phyloP scores from a whole-genome alignment of 2,329 filamentous ascomycete genomes.

The Corynespora cassiicola region DNA sequence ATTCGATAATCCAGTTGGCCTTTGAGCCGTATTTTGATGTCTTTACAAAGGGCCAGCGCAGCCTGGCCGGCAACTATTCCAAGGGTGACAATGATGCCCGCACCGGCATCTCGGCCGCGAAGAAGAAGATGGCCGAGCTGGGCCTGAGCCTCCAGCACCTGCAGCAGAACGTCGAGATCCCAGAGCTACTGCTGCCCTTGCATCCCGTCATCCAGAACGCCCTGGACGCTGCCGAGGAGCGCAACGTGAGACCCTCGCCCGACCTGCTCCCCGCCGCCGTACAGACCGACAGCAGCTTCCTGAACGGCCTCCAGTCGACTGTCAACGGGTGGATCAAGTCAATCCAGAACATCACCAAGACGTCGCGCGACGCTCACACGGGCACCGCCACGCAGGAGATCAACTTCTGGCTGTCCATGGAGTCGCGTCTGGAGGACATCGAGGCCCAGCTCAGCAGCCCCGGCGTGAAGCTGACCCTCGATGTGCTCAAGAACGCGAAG shows the following conservation, averaged over 20 bases:
- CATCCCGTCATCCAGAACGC: slow-evolving; percentile 88
- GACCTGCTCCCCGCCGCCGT: slow-evolving; percentile 78
- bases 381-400: slow-evolving; percentile 94
- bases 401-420: slow-evolving; percentile 99
- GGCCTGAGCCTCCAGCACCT: slow-evolving; percentile 89
- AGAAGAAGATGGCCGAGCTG: slow-evolving; percentile 94
- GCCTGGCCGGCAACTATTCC: slow-evolving; percentile 60
- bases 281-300: slow-evolving; percentile 87
- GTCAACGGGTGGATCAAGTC: slow-evolving; percentile 99
- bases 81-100: slow-evolving; percentile 88
- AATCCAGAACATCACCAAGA: slow-evolving; percentile 94
- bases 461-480: slow-evolving; percentile 87
- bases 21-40: slow-evolving; percentile 97
- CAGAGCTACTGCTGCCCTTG: slow-evolving; percentile 84
- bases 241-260: slow-evolving; percentile 72
- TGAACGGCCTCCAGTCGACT: slow-evolving; percentile 90
- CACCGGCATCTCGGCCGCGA: slow-evolving; percentile 94
- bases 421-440: slow-evolving; percentile 88
- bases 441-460: slow-evolving; percentile 87
- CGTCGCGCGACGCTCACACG: slow-evolving; percentile 80
- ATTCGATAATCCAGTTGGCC: slow-evolving; percentile 89
- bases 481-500: slow-evolving; percentile 95
- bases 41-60: slow-evolving; percentile 73
- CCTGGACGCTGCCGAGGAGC: slow-evolving; percentile 76
- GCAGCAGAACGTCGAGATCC: slow-evolving; percentile 98